Evolutionary conservation across 768 basidiomycete genomes (phyloP).

Genomic region (Myochromella boudieri): DNA sequence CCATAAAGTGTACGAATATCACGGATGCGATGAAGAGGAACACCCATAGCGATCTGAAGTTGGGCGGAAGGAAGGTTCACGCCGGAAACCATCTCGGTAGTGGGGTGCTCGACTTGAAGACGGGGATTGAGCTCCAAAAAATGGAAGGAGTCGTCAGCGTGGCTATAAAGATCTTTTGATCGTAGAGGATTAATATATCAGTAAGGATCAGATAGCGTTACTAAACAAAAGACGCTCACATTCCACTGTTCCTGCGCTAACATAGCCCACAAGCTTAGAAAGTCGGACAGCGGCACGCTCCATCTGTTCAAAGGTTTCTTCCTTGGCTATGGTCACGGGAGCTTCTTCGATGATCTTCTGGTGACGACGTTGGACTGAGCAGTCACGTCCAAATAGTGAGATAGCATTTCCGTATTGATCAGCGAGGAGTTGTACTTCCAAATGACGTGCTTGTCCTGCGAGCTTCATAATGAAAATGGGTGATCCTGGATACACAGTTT

Average conservation of each 20-base stretch:
- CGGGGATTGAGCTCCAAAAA: slow-evolving; percentile 99
- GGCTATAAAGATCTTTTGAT: slow-evolving; percentile 87
- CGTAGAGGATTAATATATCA: slow-evolving; percentile 8
- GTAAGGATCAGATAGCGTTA: too few species aligned
- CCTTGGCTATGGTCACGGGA: slow-evolving; percentile 94
- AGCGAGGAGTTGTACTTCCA: slow-evolving; percentile 97
- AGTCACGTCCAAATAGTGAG: slow-evolving; percentile 98
- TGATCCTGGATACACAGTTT: slow-evolving; percentile 57
- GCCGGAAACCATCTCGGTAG: slow-evolving; percentile 99
- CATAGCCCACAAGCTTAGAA: slow-evolving; percentile 98
- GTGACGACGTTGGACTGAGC: slow-evolving; percentile 98
- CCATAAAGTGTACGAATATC: slow-evolving; percentile 97
- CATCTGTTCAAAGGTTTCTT: slow-evolving; percentile 94
- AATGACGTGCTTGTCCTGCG: slow-evolving; percentile 93
- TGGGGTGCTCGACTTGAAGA: slow-evolving; percentile 99
- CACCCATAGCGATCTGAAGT: slow-evolving; percentile 96
- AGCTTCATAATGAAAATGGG: slow-evolving; percentile 99
- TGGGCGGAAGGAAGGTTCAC: slow-evolving; percentile 98
- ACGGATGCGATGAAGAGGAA: slow-evolving; percentile 92
- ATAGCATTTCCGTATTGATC: slow-evolving; percentile 99
- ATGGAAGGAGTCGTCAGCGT: slow-evolving; percentile 90
- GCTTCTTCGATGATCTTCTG: slow-evolving; percentile 99
- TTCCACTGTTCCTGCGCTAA: slow-evolving; percentile 98
- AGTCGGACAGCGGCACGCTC: slow-evolving; percentile 98
- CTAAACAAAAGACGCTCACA: slow-evolving; percentile 49